phyloP scores from a whole-genome alignment of 768 basidiomycete genomes.

The Auriscalpium orientale region DNA sequence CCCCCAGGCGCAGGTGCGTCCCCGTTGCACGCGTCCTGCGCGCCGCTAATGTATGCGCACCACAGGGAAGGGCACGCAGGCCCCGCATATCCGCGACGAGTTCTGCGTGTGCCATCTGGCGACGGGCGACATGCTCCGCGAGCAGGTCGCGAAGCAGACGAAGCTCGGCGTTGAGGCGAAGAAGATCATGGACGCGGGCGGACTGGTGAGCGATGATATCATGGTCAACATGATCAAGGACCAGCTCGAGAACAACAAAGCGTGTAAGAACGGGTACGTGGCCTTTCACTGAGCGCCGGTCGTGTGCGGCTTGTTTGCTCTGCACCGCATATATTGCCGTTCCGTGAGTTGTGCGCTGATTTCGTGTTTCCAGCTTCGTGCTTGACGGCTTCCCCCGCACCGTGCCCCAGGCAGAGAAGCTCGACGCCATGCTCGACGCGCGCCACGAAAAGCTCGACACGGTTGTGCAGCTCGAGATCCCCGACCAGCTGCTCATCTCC shows the following conservation, averaged over 20 bases:
- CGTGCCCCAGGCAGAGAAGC: conserved; percentile 92
- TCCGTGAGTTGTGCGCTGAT: not conserved
- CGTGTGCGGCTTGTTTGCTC: not conserved
- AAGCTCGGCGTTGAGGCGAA: conserved; percentile 86
- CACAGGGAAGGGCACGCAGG: conserved; percentile 96
- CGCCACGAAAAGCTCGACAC: conserved; percentile 86
- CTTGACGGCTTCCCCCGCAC: conserved; percentile 99
- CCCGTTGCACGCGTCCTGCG: not conserved
- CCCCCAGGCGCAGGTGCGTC: conserved; percentile 92
- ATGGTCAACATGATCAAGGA: conserved; percentile 97
- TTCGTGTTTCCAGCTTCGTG: conserved; percentile 62
- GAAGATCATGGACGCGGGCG: conserved; percentile 95
- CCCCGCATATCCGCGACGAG: conserved; percentile 83
- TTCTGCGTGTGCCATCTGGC: conserved; percentile 98
- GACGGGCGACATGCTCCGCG: conserved; percentile 97
- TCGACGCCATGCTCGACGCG: conserved; percentile 79
- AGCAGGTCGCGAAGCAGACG: conserved; percentile 85
- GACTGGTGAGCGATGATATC: conserved; percentile 93
- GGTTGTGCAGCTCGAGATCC: conserved; percentile 88
- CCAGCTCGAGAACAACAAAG: conserved; percentile 87
- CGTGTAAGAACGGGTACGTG: conserved; percentile 91
- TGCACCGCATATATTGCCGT: not conserved
- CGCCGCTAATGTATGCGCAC: not conserved
- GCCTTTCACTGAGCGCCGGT: not conserved
- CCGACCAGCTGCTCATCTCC: conserved; percentile 92